Conservation (phyloP, 2,329 filamentous ascomycete genomes). For the Emericellopsis cladophorae region DNA sequence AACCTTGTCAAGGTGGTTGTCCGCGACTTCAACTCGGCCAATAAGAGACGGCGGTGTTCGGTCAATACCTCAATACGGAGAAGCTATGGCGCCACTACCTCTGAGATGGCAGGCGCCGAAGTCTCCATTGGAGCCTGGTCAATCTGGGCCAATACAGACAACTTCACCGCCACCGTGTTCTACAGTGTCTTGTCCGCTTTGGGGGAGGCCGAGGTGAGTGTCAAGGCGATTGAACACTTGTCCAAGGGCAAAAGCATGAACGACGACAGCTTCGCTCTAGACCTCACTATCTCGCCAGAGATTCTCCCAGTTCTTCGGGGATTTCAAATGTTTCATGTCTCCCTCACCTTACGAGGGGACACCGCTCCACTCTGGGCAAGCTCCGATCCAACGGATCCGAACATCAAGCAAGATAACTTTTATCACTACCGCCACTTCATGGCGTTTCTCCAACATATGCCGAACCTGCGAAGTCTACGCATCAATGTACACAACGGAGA, state of each 20-base stretch:
- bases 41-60: constrained; percentile 35
- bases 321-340: constrained; percentile 29
- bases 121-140: constrained; percentile 5
- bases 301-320: constrained; percentile 27
- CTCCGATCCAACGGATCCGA: background rate
- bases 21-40: constrained; percentile 41
- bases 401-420: background rate
- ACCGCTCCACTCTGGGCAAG: background rate
- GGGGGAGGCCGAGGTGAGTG: constrained; percentile 20
- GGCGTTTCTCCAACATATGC: constrained; percentile 23
- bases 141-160: background rate
- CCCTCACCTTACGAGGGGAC: background rate
- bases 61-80: constrained; percentile 25
- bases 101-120: constrained; percentile 12
- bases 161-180: constrained; percentile 14
- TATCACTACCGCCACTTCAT: constrained; percentile 4
- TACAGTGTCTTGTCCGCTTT: constrained; percentile 26
- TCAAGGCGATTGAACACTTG: constrained; percentile 34
- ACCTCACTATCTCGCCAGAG: constrained; percentile 19
- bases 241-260: constrained; percentile 19
- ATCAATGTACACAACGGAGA: constrained; percentile 23
- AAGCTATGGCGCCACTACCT: constrained; percentile 37
- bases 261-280: constrained; percentile 29
- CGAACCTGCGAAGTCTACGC: constrained; percentile 36
- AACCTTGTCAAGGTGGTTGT: constrained; percentile 38